A percentile compares a stretch with the other conserved stretches of the same genome.
Evolutionary conservation across 108 stramenopile genomes (phyloP).

Genomic region (Epipyxis sp.): DNA sequence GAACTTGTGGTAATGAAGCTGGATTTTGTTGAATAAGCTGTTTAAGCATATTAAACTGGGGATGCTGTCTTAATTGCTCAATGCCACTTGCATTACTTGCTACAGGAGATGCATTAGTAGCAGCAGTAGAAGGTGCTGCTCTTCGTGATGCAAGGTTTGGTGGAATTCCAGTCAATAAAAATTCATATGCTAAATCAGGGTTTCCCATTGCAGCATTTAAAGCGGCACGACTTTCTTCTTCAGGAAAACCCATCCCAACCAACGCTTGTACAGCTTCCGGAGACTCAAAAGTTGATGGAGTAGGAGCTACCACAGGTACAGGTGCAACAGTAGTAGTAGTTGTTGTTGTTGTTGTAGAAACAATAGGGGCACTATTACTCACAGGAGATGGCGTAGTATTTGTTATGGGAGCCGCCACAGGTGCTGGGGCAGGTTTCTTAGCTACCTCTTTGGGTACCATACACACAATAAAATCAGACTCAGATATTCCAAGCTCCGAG

Average conservation of each 20-base stretch:
- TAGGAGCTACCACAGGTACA: constrained; percentile 36
- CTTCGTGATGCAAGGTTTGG: constrained; percentile 40
- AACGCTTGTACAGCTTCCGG: constrained; percentile 34
- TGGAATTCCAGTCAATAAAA: constrained; percentile 94
- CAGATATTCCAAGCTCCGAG: constrained; percentile 71
- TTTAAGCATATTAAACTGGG: constrained; percentile 85
- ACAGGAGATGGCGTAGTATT: constrained; percentile 43
- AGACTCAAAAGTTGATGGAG: constrained; percentile 41
- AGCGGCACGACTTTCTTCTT: constrained; percentile 64
- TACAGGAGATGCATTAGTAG: constrained; percentile 31
- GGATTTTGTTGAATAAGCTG: constrained; percentile 89
- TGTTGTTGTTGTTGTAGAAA: no score
- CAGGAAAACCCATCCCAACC: constrained; percentile 58
- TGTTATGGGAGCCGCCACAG: constrained; percentile 34
- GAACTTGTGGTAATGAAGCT: constrained; percentile 70
- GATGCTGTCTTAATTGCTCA: constrained; percentile 77
- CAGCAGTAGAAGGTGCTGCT: constrained; percentile 18
- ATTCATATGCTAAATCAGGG: constrained; percentile 90
- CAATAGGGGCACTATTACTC: no score
- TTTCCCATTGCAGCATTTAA: constrained; percentile 89
- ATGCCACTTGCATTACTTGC: constrained; percentile 45
- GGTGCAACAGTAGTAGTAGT: constrained; percentile 42
- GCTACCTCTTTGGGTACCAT: constrained; percentile 78
- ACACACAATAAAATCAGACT: constrained; percentile 88
- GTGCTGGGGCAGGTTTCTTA: constrained; percentile 2